Conservation (phyloP, 108 stramenopile species). For the Pseudonitzschia multistriata region DNA sequence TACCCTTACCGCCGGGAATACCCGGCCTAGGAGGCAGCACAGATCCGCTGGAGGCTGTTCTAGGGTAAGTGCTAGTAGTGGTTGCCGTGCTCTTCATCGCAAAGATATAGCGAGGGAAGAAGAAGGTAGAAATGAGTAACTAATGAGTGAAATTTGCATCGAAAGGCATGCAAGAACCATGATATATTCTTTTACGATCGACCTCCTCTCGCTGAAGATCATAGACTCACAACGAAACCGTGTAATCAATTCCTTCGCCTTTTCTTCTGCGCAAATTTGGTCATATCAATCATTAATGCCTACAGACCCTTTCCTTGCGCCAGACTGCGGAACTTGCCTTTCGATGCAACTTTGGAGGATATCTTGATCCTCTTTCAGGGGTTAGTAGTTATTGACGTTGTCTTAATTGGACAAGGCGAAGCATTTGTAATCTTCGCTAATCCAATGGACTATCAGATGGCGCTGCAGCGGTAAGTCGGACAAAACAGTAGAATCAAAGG, state of each 20-base stretch:
- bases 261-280: background rate
- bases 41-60: conserved; percentile 80
- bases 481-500: background rate
- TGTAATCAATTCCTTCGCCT: background rate
- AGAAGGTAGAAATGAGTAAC: background rate
- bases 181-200: background rate
- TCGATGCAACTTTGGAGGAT: conserved; percentile 90
- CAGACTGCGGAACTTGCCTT: conserved; percentile 85
- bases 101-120: background rate
- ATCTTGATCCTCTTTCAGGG: conserved; percentile 92
- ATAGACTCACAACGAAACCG: background rate
- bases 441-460: conserved; percentile 94
- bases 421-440: conserved; percentile 92
- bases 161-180: background rate
- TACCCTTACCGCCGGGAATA: conserved; percentile 57
- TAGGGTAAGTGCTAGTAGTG: conserved; percentile 44
- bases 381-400: conserved; percentile 89
- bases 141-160: background rate
- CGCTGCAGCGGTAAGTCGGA: conserved; percentile 71
- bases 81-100: background rate
- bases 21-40: conserved; percentile 66
- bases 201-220: background rate
- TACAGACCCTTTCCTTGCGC: conserved; percentile 85
- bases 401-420: conserved; percentile 76
- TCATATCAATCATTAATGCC: background rate